Percentiles rank a stretch among this genome's conserved stretches.
phyloP scores from a whole-genome alignment of 306 rosid species.

The Hippophae gyantsensis region DNA sequence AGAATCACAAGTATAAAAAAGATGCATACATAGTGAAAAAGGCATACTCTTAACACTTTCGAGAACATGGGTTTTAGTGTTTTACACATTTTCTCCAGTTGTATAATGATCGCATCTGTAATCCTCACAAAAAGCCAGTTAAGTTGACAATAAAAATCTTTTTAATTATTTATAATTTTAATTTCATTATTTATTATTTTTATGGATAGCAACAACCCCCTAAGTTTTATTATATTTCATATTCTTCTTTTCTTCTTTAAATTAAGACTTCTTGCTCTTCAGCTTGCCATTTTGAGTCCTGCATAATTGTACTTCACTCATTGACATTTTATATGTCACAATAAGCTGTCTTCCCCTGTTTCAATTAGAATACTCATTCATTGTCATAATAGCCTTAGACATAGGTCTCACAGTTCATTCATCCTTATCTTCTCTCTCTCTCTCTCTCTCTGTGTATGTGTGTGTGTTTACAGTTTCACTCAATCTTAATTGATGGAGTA shows the following conservation, averaged over 20 bases:
- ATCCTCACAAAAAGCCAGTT: constrained; percentile 14
- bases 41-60: neutral
- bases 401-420: constrained; percentile 20
- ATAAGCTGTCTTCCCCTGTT: constrained; percentile 6
- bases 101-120: constrained; percentile 8
- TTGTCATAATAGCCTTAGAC: neutral
- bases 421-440: constrained; percentile 11
- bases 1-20: no score
- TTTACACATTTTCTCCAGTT: constrained; percentile 6
- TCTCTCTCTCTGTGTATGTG: constrained; percentile 7
- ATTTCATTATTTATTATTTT: constrained; percentile 25
- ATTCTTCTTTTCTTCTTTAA: constrained; percentile 8
- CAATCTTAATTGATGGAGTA: constrained; percentile 22
- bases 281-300: constrained; percentile 29
- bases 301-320: constrained; percentile 22
- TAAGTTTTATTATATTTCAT: constrained; percentile 29
- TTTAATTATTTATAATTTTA: constrained; percentile 3
- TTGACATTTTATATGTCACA: constrained; percentile 13
- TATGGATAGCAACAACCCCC: constrained; percentile 32
- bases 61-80: constrained; percentile 5
- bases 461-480: constrained; percentile 3
- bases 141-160: constrained; percentile 20
- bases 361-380: constrained; percentile 19
- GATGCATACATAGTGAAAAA: neutral
- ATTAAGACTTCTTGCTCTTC: constrained; percentile 16